A percentile compares a stretch with the other conserved stretches of the same genome.
phyloP scores from a whole-genome alignment of 2,329 filamentous ascomycete genomes.

The Diplodia intermedia region DNA sequence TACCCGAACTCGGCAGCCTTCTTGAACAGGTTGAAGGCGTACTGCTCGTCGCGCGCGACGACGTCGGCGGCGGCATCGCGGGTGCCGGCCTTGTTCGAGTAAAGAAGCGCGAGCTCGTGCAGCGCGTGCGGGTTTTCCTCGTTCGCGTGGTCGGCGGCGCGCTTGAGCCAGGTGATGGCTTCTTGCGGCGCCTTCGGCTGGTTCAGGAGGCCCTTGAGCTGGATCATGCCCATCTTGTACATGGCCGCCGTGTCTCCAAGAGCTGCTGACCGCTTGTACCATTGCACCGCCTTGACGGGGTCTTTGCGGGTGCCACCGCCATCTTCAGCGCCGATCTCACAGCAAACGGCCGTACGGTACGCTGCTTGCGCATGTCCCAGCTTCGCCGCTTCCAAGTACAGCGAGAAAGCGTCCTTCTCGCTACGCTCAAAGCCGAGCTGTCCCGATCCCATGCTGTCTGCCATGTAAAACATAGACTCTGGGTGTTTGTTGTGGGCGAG shows the following conservation, averaged over 20 bases:
- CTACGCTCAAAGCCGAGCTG: slow-evolving; percentile 79
- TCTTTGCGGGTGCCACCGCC: slow-evolving; percentile 92
- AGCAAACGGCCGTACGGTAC: slow-evolving; percentile 95
- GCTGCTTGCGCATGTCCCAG: slow-evolving; percentile 83
- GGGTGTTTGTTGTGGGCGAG: slow-evolving; percentile 74
- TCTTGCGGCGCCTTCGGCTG: slow-evolving; percentile 83
- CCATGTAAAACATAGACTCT: slow-evolving; percentile 92
- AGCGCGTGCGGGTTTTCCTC: slow-evolving; percentile 91
- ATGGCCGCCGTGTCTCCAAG: slow-evolving; percentile 91
- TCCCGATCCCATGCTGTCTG: slow-evolving; percentile 86
- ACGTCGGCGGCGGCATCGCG: slow-evolving; percentile 51
- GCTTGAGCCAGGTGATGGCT: slow-evolving; percentile 89
- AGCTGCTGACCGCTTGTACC: slow-evolving; percentile 93
- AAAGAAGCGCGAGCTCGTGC: slow-evolving; percentile 77
- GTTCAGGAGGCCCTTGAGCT: slow-evolving; percentile 90
- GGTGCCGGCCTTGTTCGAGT: slow-evolving; percentile 64
- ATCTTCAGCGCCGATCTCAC: slow-evolving; percentile 93
- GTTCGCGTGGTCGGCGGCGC: slow-evolving; percentile 87
- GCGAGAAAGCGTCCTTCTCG: slow-evolving; percentile 87
- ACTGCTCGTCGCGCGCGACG: slow-evolving; percentile 79
- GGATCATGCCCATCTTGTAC: slow-evolving; percentile 98
- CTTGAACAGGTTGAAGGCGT: slow-evolving; percentile 81
- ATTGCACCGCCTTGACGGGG: slow-evolving; percentile 92
- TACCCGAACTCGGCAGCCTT: slow-evolving; percentile 89
- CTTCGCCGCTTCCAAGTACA: slow-evolving; percentile 95